A percentile compares a stretch with the other conserved stretches of the same genome.
phyloP scores from a whole-genome alignment of 768 basidiomycete genomes.

The Auriscalpium orientale region DNA sequence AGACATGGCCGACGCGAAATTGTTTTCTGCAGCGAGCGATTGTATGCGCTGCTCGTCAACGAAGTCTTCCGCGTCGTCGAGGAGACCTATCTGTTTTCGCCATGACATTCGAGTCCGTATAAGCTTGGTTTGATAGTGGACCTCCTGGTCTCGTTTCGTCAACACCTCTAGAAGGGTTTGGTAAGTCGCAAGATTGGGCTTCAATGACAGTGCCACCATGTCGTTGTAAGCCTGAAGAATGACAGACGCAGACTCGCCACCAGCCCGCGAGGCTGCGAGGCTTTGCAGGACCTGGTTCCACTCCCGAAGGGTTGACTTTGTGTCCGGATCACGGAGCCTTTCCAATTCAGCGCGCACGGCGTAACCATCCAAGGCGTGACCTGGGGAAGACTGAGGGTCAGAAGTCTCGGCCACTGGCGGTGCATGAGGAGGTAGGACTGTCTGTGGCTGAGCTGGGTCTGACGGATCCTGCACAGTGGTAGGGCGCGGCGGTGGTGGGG shows the following conservation, averaged over 20 bases:
- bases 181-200: slow-evolving; percentile 62
- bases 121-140: slow-evolving; percentile 33
- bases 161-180: slow-evolving; percentile 51
- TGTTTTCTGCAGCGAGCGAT: slow-evolving; percentile 52
- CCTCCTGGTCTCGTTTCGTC: slow-evolving; percentile 60
- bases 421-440: slow-evolving; percentile 11
- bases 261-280: slow-evolving; percentile 35
- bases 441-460: slow-evolving; percentile 24
- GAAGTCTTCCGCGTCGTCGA: slow-evolving; percentile 22
- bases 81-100: slow-evolving; percentile 30
- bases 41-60: slow-evolving; percentile 33
- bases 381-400: too few species aligned
- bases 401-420: too few species aligned
- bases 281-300: slow-evolving; percentile 61
- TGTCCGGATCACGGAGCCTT: slow-evolving; percentile 11
- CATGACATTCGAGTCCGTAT: slow-evolving; percentile 28
- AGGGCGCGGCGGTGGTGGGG: slow-evolving; percentile 5
- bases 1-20: slow-evolving; percentile 61
- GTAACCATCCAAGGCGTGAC: too few species aligned
- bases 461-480: not conserved
- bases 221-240: slow-evolving; percentile 66
- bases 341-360: slow-evolving; percentile 24
- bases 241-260: slow-evolving; percentile 46
- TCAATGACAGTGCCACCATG: slow-evolving; percentile 52
- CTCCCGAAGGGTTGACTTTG: slow-evolving; percentile 35